These are phyloP conservation scores for Gossypium aridum DNA, from an alignment of 441 rosid genomes.

Conservation along the genomic window DNA sequence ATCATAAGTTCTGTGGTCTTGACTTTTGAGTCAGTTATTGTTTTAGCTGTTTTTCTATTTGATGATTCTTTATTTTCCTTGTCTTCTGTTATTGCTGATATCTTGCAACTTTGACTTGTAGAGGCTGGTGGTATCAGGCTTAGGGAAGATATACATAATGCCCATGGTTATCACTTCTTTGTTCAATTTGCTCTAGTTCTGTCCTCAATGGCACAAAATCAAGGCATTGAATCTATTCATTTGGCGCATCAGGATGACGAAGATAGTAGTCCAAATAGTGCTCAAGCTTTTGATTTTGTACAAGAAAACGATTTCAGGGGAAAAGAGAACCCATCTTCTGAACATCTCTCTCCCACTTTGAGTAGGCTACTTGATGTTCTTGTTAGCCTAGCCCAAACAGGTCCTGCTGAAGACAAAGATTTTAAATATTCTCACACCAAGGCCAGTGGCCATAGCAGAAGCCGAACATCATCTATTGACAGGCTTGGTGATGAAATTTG, in stretches of 20 bases:
- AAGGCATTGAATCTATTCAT: constrained; percentile 29
- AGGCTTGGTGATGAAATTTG: constrained; percentile 55
- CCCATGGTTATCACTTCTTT: constrained; percentile 99
- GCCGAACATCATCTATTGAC: constrained; percentile 3
- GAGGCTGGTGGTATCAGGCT: constrained; percentile 94
- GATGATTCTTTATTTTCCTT: constrained; percentile 3
- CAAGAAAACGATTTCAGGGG: constrained; percentile 22
- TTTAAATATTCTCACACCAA: constrained; percentile 51
- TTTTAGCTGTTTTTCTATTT: constrained; percentile 2
- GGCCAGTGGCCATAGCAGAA: constrained; percentile 20
- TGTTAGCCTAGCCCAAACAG: constrained; percentile 92
- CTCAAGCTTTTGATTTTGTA: constrained; percentile 27
- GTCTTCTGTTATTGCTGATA: constrained; percentile 26
- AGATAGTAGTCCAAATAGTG: constrained; percentile 29
- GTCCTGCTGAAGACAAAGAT: constrained; percentile 66
- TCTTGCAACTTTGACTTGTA: constrained; percentile 43
- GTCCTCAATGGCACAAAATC: constrained; percentile 60
- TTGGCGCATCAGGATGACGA: constrained; percentile 24
- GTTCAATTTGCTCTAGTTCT: constrained; percentile 92
- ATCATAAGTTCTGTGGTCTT: constrained; percentile 11
- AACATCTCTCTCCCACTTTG: constrained; percentile 68
- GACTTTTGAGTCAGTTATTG: neutral
- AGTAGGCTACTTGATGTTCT: constrained; percentile 98
- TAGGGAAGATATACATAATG: constrained; percentile 98
- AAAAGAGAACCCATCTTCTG: constrained; percentile 43